phyloP scores from a whole-genome alignment of 2,329 filamentous ascomycete genomes.

The Bipolaris cookei region DNA sequence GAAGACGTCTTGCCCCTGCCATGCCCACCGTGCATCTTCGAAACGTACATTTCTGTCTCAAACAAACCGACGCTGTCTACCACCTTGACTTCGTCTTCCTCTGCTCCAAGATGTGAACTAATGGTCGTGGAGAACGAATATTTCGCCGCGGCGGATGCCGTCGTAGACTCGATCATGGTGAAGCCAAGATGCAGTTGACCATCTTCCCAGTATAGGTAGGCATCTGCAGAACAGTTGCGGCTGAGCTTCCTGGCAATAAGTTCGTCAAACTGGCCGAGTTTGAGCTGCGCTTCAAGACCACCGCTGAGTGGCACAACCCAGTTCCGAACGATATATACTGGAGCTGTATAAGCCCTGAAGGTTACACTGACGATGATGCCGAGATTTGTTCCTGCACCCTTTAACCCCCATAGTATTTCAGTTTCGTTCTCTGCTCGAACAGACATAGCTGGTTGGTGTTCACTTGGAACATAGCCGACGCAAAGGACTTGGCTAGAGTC shows the following conservation, averaged over 20 bases:
- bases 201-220: slow-evolving; percentile 61
- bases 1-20: slow-evolving; percentile 65
- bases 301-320: slow-evolving; percentile 38
- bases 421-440: slow-evolving; percentile 56
- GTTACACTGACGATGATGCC: slow-evolving; percentile 62
- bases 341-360: slow-evolving; percentile 57
- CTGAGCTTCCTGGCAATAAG: slow-evolving; percentile 51
- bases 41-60: slow-evolving; percentile 67
- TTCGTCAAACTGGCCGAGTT: slow-evolving; percentile 52
- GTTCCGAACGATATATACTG: slow-evolving; percentile 46
- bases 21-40: slow-evolving; percentile 65
- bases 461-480: slow-evolving; percentile 59
- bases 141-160: slow-evolving; percentile 1
- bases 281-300: slow-evolving; percentile 41
- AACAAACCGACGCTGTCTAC: slow-evolving; percentile 62
- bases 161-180: slow-evolving; percentile 54
- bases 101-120: slow-evolving; percentile 35
- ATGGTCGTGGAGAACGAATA: neutral
- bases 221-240: slow-evolving; percentile 58
- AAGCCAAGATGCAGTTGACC: slow-evolving; percentile 59
- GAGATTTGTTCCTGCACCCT: slow-evolving; percentile 66
- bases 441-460: slow-evolving; percentile 52
- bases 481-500: slow-evolving; percentile 56
- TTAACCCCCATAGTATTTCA: slow-evolving; percentile 64
- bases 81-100: slow-evolving; percentile 37